Percentiles rank a stretch among this genome's conserved stretches.
Evolutionary conservation across 352 stramenopile species (phyloP).

Genomic region (Bremia lactucae): DNA sequence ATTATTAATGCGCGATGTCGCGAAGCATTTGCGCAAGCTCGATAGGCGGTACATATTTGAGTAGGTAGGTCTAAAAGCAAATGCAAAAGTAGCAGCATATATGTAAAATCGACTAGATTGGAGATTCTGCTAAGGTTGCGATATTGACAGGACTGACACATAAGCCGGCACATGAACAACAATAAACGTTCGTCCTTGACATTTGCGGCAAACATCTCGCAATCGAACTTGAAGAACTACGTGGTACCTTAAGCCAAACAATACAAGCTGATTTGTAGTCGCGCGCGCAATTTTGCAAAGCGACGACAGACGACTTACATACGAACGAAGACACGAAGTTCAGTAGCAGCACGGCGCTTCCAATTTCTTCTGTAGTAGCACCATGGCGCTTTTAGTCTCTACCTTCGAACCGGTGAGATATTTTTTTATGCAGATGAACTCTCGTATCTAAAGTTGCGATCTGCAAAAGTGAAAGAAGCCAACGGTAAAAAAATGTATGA

Average conservation of each 20-base stretch:
- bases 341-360: no score
- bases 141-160: conserved; percentile 65
- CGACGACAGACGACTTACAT: conserved; percentile 42
- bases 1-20: no score
- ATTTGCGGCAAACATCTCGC: conserved; percentile 25
- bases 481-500: no score
- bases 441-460: no score
- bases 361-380: conserved; percentile 47
- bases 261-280: conserved; percentile 50
- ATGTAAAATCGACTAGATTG: conserved; percentile 74
- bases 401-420: no score
- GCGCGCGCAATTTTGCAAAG: conserved; percentile 37
- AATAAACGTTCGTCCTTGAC: conserved; percentile 43
- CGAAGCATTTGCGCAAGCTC: conserved; percentile 65
- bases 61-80: conserved; percentile 68
- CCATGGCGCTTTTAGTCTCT: conserved; percentile 49
- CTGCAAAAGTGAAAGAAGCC: no score
- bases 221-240: conserved; percentile 31
- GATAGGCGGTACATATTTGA: conserved; percentile 85
- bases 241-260: conserved; percentile 39
- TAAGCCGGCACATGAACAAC: conserved; percentile 71
- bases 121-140: conserved; percentile 64
- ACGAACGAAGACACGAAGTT: conserved; percentile 63
- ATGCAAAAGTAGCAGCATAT: conserved; percentile 51
- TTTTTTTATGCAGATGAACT: no score